Evolutionary conservation across 2,329 filamentous ascomycete species (phyloP), one percentile per base, ranked within the genome.

Genomic region (Penicillium thymicola): DNA sequence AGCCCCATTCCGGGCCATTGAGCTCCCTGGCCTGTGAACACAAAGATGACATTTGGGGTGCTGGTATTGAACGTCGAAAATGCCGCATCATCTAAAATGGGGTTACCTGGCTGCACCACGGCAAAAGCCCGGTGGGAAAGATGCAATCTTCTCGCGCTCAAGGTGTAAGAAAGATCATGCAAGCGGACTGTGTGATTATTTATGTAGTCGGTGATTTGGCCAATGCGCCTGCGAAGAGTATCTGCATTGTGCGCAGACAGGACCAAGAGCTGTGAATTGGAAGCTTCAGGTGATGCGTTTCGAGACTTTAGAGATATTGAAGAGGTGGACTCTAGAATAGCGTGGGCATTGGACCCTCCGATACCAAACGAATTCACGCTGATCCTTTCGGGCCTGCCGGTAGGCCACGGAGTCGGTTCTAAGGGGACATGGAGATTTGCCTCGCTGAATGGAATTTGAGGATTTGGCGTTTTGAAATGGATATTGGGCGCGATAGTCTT

Each of bases 11-110:
- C 59, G 1, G 62, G 38, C 67, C 70, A 76, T 38, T 75, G 72
- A 3, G 73, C 68, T 2, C 73, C 73, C 48, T 76, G 73, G 4
- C 73, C 73, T 14, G 67, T 75, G 51, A 74, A 76, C 3, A 71
- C 60, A 34, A 72, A 70, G 2, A 48, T 54, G 13, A 63, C n/a
- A 9, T 44, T 21, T 23, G 62, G 46, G 7, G 34, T n/a, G 5
- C 37, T 47, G 16, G 50, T 27, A 14, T 23, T 38, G 10, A 36
- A 60, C 10, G 14, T 45, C 11, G 48, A 47, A 21, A 40, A 43
- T 10, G 48, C 23, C 10, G 28, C 16, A 37, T 58, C 32, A 13
- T 41, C 45, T 49, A 43, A 1, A 4, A 16, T 4, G 0, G 23
- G 34, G 37, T 28, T 50, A 49, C 7, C 44, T 13, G 21, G 23